phyloP scores from a whole-genome alignment of 352 stramenopile genomes.

The Globisporangium rhizosaccharum region DNA sequence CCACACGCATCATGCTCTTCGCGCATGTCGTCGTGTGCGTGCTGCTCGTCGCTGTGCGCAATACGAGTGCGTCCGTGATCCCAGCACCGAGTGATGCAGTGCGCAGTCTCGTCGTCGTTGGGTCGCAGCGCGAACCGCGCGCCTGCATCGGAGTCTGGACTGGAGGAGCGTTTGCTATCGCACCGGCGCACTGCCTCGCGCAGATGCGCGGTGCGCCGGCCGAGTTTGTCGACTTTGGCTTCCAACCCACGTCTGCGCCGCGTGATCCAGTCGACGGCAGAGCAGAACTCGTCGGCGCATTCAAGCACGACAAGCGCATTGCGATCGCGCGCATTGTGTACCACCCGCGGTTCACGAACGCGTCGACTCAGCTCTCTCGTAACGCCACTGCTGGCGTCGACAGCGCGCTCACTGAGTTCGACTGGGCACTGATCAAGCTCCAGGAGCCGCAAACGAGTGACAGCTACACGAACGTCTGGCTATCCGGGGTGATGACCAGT shows the following conservation, averaged over 20 bases:
- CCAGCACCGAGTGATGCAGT: background rate
- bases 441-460: too few relatives aligned
- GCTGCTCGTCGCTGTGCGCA: too few relatives aligned
- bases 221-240: background rate
- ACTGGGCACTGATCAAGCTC: conserved; percentile 1
- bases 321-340: background rate
- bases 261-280: background rate
- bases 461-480: background rate
- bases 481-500: too few relatives aligned
- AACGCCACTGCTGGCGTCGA: background rate
- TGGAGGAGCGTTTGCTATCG: background rate
- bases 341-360: background rate
- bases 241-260: background rate
- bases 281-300: background rate
- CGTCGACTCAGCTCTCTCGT: background rate
- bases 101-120: background rate
- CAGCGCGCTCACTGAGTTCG: background rate
- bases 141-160: background rate
- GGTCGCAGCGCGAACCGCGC: background rate
- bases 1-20: too few relatives aligned
- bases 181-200: background rate
- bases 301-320: background rate
- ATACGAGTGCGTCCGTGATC: background rate
- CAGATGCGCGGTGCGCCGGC: background rate
- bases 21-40: too few relatives aligned